phyloP scores from a whole-genome alignment of 73 alveolate species.

The Paramecium sexaurelia region DNA sequence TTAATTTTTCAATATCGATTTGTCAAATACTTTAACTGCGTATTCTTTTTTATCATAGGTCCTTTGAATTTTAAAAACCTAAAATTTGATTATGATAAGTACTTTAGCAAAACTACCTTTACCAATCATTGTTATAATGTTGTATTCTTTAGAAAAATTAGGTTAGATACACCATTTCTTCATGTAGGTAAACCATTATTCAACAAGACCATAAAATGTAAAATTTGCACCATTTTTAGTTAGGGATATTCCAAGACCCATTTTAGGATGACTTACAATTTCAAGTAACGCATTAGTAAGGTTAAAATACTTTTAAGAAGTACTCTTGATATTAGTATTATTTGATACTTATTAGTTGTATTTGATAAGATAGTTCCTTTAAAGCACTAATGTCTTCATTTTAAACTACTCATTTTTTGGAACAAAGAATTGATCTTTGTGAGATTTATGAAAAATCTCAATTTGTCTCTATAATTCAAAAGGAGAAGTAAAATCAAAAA shows the following conservation, averaged over 20 bases:
- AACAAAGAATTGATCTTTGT: neutral
- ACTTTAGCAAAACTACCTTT: conserved; percentile 68
- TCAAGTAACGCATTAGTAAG: neutral
- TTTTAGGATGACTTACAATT: neutral
- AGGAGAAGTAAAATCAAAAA: neutral
- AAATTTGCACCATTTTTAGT: neutral
- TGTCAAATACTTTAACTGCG: conserved; percentile 44
- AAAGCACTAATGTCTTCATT: neutral
- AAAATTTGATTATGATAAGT: neutral
- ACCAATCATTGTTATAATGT: conserved; percentile 34
- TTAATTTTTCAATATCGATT: neutral
- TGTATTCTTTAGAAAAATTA: conserved; percentile 36
- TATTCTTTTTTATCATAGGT: neutral
- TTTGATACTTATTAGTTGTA: neutral
- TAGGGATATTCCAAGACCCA: conserved; percentile 16
- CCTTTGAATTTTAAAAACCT: conserved; percentile 15
- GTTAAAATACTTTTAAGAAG: neutral
- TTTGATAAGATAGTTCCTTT: neutral
- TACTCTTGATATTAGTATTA: neutral
- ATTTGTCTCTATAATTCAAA: neutral
- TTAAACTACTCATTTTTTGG: neutral
- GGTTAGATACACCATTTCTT: conserved; percentile 45
- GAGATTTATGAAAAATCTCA: neutral
- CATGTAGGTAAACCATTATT: neutral
- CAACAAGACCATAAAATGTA: conserved; percentile 41